A percentile compares a stretch with the other conserved stretches of the same genome.
These are phyloP conservation scores for Choiromyces venosus DNA, from an alignment of 495 filamentous ascomycete species.

Conservation along the genomic window DNA sequence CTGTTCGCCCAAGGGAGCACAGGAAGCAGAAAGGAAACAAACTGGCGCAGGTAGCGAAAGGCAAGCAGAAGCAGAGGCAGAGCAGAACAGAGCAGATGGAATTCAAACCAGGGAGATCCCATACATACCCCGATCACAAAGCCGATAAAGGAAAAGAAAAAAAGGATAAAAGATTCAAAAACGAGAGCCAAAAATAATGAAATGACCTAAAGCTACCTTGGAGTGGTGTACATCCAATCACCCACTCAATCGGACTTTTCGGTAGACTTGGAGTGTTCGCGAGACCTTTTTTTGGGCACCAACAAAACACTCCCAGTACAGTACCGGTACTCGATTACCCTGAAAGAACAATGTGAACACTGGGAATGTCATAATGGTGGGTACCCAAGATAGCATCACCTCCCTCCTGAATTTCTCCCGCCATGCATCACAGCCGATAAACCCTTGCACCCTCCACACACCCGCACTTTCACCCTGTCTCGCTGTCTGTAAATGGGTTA, in stretches of 20 bases:
- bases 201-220: neutral
- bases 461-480: slow-evolving; percentile 21
- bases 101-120: slow-evolving; percentile 17
- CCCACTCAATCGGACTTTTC: slow-evolving; percentile 3
- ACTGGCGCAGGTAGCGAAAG: neutral
- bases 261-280: slow-evolving; percentile 8
- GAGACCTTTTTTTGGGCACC: slow-evolving; percentile 23
- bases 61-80: slow-evolving; percentile 7
- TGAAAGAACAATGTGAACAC: neutral
- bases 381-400: slow-evolving; percentile 36
- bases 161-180: neutral
- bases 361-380: slow-evolving; percentile 28
- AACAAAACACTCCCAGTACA: slow-evolving; percentile 11
- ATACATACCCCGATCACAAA: slow-evolving; percentile 4
- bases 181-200: slow-evolving; percentile 10
- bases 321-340: neutral
- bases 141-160: neutral
- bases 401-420: slow-evolving; percentile 39
- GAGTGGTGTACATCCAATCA: neutral
- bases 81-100: slow-evolving; percentile 17
- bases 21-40: neutral
- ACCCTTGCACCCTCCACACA: slow-evolving; percentile 37
- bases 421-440: slow-evolving; percentile 37
- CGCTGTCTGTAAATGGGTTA: slow-evolving; percentile 10
- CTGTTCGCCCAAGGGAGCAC: neutral